These are phyloP conservation scores for Lophiostoma macrostomum DNA, from an alignment of 495 filamentous ascomycete species.

Conservation along the genomic window DNA sequence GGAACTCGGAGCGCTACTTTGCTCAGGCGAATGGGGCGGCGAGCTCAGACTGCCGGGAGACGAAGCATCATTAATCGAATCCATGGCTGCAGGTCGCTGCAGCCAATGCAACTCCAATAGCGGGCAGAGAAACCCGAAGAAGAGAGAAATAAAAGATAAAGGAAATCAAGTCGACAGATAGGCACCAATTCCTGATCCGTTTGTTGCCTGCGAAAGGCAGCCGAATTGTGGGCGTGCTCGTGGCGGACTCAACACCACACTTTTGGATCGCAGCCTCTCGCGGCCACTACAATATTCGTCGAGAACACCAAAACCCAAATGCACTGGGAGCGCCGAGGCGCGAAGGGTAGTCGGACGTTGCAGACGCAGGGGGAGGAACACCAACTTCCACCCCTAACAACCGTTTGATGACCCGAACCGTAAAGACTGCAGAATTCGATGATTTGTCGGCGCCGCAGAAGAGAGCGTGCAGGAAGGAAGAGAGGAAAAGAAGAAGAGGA, in stretches of 20 bases:
- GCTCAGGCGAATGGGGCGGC: constrained; percentile 34
- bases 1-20: constrained; percentile 13
- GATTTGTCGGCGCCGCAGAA: neutral
- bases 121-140: too few relatives aligned
- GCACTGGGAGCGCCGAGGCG: constrained; percentile 4
- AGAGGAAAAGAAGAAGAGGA: constrained; percentile 8
- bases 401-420: constrained; percentile 1
- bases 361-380: constrained; percentile 21
- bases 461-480: constrained; percentile 8
- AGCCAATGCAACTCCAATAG: neutral
- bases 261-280: neutral
- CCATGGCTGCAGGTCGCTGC: constrained; percentile 21
- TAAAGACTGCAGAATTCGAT: neutral
- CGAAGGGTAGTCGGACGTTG: neutral
- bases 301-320: constrained; percentile 22
- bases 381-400: neutral
- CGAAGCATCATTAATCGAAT: constrained; percentile 22
- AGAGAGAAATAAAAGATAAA: neutral
- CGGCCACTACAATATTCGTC: constrained; percentile 13
- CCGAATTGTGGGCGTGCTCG: neutral
- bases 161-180: neutral
- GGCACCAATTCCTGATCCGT: neutral
- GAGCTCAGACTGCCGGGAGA: constrained; percentile 27
- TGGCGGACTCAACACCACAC: constrained; percentile 26
- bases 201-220: too few relatives aligned